Evolutionary conservation across 2,329 filamentous ascomycete genomes (phyloP), one percentile per base, ranked within the genome.

Genomic region (Talaromyces sp.): DNA sequence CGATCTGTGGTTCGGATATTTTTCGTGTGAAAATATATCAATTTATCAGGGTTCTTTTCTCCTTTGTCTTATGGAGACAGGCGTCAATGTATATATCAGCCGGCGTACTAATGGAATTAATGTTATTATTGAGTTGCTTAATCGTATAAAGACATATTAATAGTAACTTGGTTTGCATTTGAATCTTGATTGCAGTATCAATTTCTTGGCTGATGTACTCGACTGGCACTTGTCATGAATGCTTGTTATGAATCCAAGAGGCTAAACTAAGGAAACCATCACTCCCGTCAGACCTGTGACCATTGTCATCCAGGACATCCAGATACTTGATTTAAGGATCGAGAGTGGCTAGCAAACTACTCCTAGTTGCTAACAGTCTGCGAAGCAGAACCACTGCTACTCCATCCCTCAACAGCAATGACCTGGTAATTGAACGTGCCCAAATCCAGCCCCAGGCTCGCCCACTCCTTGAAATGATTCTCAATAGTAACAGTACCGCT

Each of bases 381-480:
- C 19, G 28, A 56, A 28, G 61, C 61, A 32, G 30, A 47, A 8
- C 60, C 62, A 25, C 56, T 62, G 1, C 60, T 57, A 15, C 33
- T 25, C 56, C 57, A 64, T 2, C 52, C 77, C 67, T 80, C 78
- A 0, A 74, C 78, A 1, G 75, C 73, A 15, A 79, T 66, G 58
- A 79, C 77, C 67, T 77, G 76, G 59, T 78, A 78, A 63, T 78
- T 69, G 61, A 70, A 70, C 4, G 68, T 68, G 0, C 74, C 73
- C 42, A 76, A n/a, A 6, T 65, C 65, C 70, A 77, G 63, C 1
- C 74, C 74, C 11, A 70, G 63, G 2, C 56, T 49, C 1, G 67
- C 67, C 75, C 75, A 77, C 0, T 72, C 73, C 42, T 73, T 69
- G 62, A 77, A 76, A 59, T 77, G 75, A 55, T 76, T 76, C 7